Percentiles rank a stretch among this genome's conserved stretches.
Evolutionary conservation across 768 basidiomycete genomes (phyloP).

Genomic region (Tylopilus rubrobrunneus): DNA sequence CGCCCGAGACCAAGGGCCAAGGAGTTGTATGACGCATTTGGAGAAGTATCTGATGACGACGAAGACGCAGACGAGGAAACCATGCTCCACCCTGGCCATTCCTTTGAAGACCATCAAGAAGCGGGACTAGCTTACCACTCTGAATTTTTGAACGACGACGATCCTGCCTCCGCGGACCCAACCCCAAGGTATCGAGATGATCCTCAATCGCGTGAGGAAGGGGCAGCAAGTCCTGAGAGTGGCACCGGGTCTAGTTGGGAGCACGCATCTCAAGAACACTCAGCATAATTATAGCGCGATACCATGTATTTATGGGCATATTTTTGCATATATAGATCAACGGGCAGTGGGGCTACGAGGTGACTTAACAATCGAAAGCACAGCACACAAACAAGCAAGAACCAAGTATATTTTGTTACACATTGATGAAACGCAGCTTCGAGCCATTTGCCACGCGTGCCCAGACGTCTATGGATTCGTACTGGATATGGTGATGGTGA

Average conservation of each 20-base stretch:
- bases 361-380: constrained; percentile 14
- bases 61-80: constrained; percentile 76
- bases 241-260: constrained; percentile 69
- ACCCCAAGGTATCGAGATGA: constrained; percentile 49
- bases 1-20: constrained; percentile 55
- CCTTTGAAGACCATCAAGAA: constrained; percentile 32
- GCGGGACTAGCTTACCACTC: constrained; percentile 62
- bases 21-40: constrained; percentile 96
- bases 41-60: constrained; percentile 81
- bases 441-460: constrained; percentile 79
- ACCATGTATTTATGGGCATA: constrained; percentile 20
- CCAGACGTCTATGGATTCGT: constrained; percentile 81
- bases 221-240: constrained; percentile 33
- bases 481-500: constrained; percentile 46
- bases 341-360: constrained; percentile 4
- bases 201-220: constrained; percentile 31
- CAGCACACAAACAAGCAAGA: not conserved
- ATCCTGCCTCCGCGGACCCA: constrained; percentile 34
- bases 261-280: constrained; percentile 49
- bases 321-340: constrained; percentile 10
- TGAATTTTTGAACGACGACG: constrained; percentile 81
- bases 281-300: constrained; percentile 7
- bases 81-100: constrained; percentile 43
- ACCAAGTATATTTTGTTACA: constrained; percentile 10
- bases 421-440: constrained; percentile 65